phyloP scores from a whole-genome alignment of 192 early-diverging fungal genomes.

The Coemansia sp. region DNA sequence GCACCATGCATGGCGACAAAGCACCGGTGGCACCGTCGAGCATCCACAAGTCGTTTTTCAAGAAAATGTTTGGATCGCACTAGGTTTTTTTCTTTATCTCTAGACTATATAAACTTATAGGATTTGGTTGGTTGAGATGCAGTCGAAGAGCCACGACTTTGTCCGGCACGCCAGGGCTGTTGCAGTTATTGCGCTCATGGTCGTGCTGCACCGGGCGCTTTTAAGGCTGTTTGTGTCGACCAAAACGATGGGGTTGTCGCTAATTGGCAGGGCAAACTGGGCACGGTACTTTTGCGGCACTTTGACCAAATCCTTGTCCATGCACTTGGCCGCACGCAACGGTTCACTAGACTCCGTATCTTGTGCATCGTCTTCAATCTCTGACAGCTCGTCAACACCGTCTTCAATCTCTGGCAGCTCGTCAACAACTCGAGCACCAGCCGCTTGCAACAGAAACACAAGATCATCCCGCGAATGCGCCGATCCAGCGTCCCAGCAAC shows the following conservation, averaged over 20 bases:
- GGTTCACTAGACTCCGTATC: neutral
- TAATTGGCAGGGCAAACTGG: constrained; percentile 27
- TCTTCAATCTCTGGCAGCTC: neutral
- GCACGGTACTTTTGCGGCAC: constrained; percentile 23
- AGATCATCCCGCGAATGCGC: constrained; percentile 23
- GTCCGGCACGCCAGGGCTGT: constrained; percentile 29
- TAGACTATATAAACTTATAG: constrained; percentile 5
- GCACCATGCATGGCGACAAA: neutral
- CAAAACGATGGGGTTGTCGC: constrained; percentile 10
- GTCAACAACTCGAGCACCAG: constrained; percentile 23
- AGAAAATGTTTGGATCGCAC: constrained; percentile 54
- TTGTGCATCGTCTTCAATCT: neutral
- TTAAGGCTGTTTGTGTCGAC: constrained; percentile 22
- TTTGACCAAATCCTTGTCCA: constrained; percentile 9
- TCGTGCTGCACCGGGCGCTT: constrained; percentile 1
- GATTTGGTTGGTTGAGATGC: constrained; percentile 33
- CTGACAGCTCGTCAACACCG: neutral
- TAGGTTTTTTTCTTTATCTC: constrained; percentile 20
- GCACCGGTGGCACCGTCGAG: constrained; percentile 10
- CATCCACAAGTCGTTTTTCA: constrained; percentile 46
- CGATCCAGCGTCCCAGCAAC: constrained; percentile 2
- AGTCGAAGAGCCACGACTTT: constrained; percentile 51
- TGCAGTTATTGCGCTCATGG: constrained; percentile 7
- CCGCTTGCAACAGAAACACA: constrained; percentile 11
- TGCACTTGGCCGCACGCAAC: neutral